These are phyloP conservation scores for Euphorbia peplus DNA, from an alignment of 345 rosid genomes.

Conservation along the genomic window DNA sequence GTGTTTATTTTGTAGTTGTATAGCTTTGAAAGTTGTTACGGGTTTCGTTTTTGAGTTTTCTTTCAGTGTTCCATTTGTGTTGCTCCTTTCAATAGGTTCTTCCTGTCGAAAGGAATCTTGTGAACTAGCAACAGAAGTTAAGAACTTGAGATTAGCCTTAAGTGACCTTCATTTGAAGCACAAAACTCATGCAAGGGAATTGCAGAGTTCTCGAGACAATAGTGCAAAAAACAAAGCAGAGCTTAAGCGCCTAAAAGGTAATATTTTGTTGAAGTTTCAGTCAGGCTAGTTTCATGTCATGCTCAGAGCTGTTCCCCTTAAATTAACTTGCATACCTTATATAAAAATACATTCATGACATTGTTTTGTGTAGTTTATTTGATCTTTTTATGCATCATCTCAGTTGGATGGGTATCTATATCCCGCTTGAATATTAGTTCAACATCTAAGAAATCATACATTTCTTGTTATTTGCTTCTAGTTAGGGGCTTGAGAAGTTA, in stretches of 20 bases:
- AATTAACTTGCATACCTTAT: neutral
- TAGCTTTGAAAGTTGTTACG: neutral
- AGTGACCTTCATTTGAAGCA: conserved; percentile 71
- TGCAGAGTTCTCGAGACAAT: conserved; percentile 54
- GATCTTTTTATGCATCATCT: neutral
- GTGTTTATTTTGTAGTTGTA: conserved; percentile 14
- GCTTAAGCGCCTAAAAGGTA: conserved; percentile 71
- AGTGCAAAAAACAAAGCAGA: conserved; percentile 69
- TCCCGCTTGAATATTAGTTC: neutral
- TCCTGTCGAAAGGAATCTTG: conserved; percentile 39
- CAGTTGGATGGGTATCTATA: neutral
- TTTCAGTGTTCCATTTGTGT: conserved; percentile 17
- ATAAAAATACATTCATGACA: neutral
- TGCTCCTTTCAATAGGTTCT: conserved; percentile 48
- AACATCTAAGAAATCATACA: neutral
- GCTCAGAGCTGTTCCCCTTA: neutral
- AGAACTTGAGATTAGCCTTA: conserved; percentile 54
- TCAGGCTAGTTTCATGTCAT: neutral
- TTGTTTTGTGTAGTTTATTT: neutral
- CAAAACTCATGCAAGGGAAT: conserved; percentile 52
- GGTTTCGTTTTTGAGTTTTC: conserved; percentile 14
- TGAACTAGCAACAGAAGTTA: conserved; percentile 55
- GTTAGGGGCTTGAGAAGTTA: neutral
- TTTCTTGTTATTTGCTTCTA: neutral
- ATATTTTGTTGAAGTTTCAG: neutral